These are phyloP conservation scores for Yarrowia sp. DNA, from an alignment of 805 yeast genomes.

Conservation along the genomic window DNA sequence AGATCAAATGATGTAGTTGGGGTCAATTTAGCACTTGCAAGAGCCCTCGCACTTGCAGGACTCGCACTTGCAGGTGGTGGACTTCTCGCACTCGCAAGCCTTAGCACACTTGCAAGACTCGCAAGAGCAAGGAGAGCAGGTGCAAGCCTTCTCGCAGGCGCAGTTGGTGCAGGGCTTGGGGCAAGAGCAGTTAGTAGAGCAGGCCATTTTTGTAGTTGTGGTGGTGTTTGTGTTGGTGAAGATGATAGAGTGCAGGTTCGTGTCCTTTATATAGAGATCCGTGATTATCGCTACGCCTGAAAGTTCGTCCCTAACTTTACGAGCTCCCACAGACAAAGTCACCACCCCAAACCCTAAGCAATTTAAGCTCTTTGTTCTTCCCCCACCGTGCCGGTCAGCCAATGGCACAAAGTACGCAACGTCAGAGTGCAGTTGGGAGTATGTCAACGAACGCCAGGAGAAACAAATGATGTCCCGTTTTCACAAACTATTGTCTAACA, in stretches of 20 bases:
- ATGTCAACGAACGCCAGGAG: not conserved
- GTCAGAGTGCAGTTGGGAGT: not conserved
- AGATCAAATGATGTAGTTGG: not conserved
- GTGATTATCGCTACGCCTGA: not conserved
- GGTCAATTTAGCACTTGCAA: slow-evolving; percentile 10
- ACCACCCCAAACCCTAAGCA: not conserved
- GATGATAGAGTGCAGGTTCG: not conserved
- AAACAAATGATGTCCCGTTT: too few relatives aligned
- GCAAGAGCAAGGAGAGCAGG: slow-evolving; percentile 20
- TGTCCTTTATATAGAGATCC: not conserved
- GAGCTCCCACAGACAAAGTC: not conserved
- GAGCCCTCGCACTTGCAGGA: slow-evolving; percentile 26
- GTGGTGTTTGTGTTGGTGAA: not conserved
- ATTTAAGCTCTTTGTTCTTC: not conserved
- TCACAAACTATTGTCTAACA: too few relatives aligned
- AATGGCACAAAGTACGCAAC: slow-evolving; percentile 15
- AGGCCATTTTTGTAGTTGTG: slow-evolving; percentile 4
- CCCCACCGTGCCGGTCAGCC: not conserved
- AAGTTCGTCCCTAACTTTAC: not conserved
- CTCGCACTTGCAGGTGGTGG: slow-evolving; percentile 24
- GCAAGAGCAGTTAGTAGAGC: slow-evolving; percentile 29
- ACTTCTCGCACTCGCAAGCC: slow-evolving; percentile 23
- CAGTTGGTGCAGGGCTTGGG: slow-evolving; percentile 26
- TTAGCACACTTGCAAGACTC: slow-evolving; percentile 17
- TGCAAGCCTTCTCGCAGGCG: slow-evolving; percentile 19